Evolutionary conservation across 2,329 filamentous ascomycete genomes (phyloP).

Genomic region (Teratosphaeria destructans): DNA sequence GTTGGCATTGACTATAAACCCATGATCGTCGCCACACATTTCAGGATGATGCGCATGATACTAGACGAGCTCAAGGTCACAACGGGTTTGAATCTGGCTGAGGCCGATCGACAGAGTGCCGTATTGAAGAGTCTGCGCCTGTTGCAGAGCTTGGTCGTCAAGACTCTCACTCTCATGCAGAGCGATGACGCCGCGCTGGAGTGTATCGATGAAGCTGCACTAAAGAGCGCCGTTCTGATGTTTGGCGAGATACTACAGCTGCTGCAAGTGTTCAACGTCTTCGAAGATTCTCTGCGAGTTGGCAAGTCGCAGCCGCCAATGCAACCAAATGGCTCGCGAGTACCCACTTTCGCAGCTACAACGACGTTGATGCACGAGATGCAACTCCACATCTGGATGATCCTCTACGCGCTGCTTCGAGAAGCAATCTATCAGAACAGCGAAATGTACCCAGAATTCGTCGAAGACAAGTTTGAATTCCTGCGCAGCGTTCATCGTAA

Average conservation of each 20-base stretch:
- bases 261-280: conserved; percentile 68
- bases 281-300: conserved; percentile 76
- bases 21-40: conserved; percentile 77
- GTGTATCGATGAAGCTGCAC: conserved; percentile 69
- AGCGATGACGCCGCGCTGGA: conserved; percentile 67
- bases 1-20: conserved; percentile 72
- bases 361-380: conserved; percentile 60
- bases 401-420: conserved; percentile 72
- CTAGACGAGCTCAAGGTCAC: conserved; percentile 56
- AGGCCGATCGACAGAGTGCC: conserved; percentile 56
- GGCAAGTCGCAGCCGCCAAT: conserved; percentile 56
- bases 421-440: conserved; percentile 60
- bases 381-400: conserved; percentile 76
- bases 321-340: conserved; percentile 37
- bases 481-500: conserved; percentile 74
- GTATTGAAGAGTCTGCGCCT: conserved; percentile 69
- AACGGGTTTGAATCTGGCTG: conserved; percentile 44
- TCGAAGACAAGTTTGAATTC: conserved; percentile 67
- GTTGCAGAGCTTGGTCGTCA: conserved; percentile 64
- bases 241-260: conserved; percentile 62
- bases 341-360: conserved; percentile 17
- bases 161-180: conserved; percentile 54
- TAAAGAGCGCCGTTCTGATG: conserved; percentile 61
- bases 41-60: conserved; percentile 78
- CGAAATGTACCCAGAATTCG: conserved; percentile 52